phyloP scores from a whole-genome alignment of 2,329 filamentous ascomycete genomes.

The Colletotrichum zoysiae region DNA sequence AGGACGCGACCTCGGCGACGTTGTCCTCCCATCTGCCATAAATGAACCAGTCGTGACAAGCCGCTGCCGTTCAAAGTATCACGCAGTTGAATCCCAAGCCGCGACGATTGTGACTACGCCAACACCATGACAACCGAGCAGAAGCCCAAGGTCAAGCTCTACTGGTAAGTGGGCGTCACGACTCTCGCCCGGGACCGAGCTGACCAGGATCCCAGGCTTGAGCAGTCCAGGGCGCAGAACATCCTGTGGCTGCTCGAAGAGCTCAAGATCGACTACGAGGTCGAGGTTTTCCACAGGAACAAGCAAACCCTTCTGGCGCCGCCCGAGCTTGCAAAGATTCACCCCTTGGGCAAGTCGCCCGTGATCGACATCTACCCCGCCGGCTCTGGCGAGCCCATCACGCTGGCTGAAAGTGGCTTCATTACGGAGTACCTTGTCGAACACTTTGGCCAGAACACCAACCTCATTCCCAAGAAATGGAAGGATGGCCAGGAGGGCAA shows the following conservation, averaged over 20 bases:
- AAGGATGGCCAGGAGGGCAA: constrained; percentile 69
- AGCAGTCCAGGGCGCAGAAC: constrained; percentile 84
- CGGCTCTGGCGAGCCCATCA: constrained; percentile 58
- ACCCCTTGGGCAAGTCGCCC: constrained; percentile 90
- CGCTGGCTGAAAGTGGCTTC: constrained; percentile 84
- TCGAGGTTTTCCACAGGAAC: constrained; percentile 82
- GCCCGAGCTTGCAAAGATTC: constrained; percentile 79
- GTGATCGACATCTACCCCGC: constrained; percentile 73
- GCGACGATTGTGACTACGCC: neutral
- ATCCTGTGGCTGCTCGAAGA: constrained; percentile 90
- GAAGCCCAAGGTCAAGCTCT: constrained; percentile 70
- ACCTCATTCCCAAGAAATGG: constrained; percentile 66
- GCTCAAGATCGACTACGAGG: constrained; percentile 81
- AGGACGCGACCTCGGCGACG: constrained; percentile 18
- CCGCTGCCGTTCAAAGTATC: neutral
- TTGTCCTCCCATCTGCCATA: neutral
- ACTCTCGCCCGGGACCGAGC: neutral
- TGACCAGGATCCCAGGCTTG: constrained; percentile 71
- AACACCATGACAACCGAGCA: constrained; percentile 41
- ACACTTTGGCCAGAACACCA: constrained; percentile 62
- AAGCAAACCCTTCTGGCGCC: constrained; percentile 76
- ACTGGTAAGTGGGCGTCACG: constrained; percentile 64
- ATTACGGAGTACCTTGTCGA: constrained; percentile 88
- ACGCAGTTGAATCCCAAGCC: neutral
- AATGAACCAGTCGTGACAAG: neutral